These are phyloP conservation scores for Eudorina sp. DNA, from an alignment of 139 green algal genomes.

Conservation along the genomic window DNA sequence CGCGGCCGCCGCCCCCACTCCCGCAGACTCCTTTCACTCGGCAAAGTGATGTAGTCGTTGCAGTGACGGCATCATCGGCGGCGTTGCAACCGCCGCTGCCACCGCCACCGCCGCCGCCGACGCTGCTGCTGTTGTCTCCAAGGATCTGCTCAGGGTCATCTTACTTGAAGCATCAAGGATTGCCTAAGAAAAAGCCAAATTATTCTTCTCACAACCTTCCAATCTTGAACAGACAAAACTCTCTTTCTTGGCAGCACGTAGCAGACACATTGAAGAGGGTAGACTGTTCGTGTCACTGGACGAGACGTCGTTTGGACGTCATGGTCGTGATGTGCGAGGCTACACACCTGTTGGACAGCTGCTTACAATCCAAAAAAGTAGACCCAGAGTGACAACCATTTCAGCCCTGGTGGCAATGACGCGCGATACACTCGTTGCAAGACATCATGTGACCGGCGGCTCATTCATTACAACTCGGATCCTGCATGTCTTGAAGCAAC, in stretches of 20 bases:
- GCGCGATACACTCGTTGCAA: background rate
- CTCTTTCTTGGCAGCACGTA: background rate
- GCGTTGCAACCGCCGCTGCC: too few relatives aligned
- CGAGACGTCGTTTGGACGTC: background rate
- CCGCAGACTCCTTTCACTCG: too few relatives aligned
- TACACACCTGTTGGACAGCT: background rate
- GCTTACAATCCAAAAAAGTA: background rate
- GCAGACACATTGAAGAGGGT: background rate
- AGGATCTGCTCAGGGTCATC: background rate
- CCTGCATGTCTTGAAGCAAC: background rate
- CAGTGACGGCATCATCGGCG: too few relatives aligned
- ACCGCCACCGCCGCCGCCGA: too few relatives aligned
- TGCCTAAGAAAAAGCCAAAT: background rate
- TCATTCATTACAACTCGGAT: background rate
- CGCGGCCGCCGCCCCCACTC: slow-evolving; percentile 1
- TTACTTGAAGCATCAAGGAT: background rate
- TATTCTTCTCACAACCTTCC: background rate
- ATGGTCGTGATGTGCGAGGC: background rate
- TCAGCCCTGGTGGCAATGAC: background rate
- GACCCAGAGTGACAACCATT: background rate
- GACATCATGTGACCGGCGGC: background rate
- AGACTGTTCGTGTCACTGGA: background rate
- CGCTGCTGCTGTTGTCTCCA: background rate
- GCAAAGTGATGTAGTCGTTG: too few relatives aligned
- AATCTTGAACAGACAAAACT: background rate